phyloP scores from a whole-genome alignment of 257 asterid species.

The Lycium ferocissimum region DNA sequence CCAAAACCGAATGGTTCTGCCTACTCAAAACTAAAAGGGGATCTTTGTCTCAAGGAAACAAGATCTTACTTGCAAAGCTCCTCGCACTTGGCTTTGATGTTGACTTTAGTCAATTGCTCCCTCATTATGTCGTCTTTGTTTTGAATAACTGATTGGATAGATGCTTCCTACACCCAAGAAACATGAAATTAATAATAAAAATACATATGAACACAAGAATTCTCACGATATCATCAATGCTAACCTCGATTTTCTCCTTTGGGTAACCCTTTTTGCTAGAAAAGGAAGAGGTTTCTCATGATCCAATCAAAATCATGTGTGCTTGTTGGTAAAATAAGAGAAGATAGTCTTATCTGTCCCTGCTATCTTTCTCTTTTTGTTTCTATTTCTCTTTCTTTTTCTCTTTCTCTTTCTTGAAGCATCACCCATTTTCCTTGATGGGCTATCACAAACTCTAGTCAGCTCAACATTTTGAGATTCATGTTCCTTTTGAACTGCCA shows the following conservation, averaged over 20 bases:
- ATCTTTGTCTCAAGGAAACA: background rate
- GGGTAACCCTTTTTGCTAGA: background rate
- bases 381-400: background rate
- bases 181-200: background rate
- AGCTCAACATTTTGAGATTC: background rate
- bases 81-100: background rate
- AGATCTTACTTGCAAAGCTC: background rate
- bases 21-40: no score
- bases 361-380: background rate
- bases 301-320: background rate
- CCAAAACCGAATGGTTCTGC: no score
- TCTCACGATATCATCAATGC: background rate
- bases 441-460: no score
- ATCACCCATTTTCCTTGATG: no score
- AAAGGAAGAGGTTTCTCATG: background rate
- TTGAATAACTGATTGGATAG: background rate
- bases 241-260: background rate
- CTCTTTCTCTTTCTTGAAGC: background rate
- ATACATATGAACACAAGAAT: background rate
- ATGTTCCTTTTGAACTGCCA: background rate
- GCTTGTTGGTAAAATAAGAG: background rate
- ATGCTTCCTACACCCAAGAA: background rate
- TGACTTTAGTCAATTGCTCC: background rate
- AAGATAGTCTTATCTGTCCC: background rate
- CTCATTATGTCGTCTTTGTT: background rate